These are phyloP conservation scores for Schoenoplectus tabernaemontani DNA, from an alignment of 202 grass and related monocot species.

Conservation along the genomic window DNA sequence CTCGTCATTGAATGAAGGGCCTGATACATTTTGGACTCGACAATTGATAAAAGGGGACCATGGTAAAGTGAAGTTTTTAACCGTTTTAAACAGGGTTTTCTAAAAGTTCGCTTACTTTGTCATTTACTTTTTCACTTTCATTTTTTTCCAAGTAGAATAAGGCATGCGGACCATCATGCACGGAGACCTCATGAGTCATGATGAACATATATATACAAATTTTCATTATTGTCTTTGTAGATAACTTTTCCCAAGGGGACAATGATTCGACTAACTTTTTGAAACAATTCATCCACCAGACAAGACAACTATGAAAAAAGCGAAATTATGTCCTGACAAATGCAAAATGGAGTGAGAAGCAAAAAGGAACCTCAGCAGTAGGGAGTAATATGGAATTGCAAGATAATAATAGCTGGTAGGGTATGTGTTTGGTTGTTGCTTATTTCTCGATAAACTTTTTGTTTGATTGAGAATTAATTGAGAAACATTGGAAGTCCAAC, in stretches of 20 bases:
- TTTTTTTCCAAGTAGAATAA: neutral
- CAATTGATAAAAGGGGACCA: neutral
- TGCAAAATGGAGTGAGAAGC: neutral
- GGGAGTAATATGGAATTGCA: neutral
- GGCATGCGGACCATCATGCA: conserved; percentile 23
- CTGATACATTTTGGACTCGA: neutral
- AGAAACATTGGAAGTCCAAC: neutral
- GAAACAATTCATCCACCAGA: neutral
- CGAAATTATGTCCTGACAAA: neutral
- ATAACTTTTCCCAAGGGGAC: conserved; percentile 13
- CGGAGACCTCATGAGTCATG: conserved; percentile 8
- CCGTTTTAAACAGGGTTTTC: neutral
- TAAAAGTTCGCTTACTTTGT: neutral
- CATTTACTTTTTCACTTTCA: neutral
- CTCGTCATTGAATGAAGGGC: neutral
- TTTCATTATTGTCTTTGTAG: conserved; percentile 20
- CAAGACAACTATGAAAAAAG: conserved; percentile 7
- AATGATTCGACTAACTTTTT: conserved; percentile 18
- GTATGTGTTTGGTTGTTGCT: neutral
- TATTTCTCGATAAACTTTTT: neutral
- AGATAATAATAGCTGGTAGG: neutral
- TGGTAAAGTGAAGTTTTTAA: neutral
- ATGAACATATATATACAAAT: conserved; percentile 1
- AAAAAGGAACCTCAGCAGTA: neutral
- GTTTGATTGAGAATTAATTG: neutral